A percentile compares a stretch with the other conserved stretches of the same genome.
These are phyloP conservation scores for Exophiala mesophila DNA, from an alignment of 2,329 filamentous ascomycete species.

Conservation along the genomic window DNA sequence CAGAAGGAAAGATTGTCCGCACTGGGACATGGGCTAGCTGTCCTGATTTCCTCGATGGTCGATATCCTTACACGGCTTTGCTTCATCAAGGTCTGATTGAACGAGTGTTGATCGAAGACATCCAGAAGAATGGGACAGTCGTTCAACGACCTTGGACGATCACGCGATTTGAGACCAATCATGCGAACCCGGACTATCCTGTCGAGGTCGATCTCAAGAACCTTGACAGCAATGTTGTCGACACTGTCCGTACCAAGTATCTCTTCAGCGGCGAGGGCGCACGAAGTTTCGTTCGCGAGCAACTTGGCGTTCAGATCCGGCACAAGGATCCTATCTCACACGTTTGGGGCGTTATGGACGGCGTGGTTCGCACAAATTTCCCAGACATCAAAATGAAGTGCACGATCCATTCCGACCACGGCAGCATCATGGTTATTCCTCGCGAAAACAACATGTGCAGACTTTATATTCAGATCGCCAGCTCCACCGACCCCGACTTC, in stretches of 20 bases:
- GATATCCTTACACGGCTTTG: constrained; percentile 60
- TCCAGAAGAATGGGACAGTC: constrained; percentile 53
- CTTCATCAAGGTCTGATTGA: constrained; percentile 61
- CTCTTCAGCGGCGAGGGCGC: constrained; percentile 61
- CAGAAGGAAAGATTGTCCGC: constrained; percentile 51
- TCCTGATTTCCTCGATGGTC: constrained; percentile 69
- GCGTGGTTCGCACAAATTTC: constrained; percentile 59
- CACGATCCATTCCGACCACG: constrained; percentile 61
- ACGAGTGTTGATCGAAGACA: constrained; percentile 57
- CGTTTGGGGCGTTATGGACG: constrained; percentile 65
- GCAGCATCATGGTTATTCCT: constrained; percentile 60
- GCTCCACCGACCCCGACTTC: constrained; percentile 57
- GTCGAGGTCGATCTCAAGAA: constrained; percentile 74
- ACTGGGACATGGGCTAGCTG: constrained; percentile 78
- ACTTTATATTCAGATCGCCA: constrained; percentile 55
- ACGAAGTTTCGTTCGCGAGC: constrained; percentile 55
- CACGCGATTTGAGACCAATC: constrained; percentile 57
- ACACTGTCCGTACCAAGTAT: constrained; percentile 61
- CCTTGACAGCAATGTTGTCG: constrained; percentile 64
- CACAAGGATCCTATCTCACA: constrained; percentile 61
- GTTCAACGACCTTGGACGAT: constrained; percentile 60
- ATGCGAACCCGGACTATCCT: constrained; percentile 63
- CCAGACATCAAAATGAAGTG: constrained; percentile 63
- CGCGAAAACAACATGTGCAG: constrained; percentile 48
- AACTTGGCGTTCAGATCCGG: constrained; percentile 61